Evolutionary conservation across 495 filamentous ascomycete genomes (phyloP).

Genomic region (Annulohypoxylon moriforme): DNA sequence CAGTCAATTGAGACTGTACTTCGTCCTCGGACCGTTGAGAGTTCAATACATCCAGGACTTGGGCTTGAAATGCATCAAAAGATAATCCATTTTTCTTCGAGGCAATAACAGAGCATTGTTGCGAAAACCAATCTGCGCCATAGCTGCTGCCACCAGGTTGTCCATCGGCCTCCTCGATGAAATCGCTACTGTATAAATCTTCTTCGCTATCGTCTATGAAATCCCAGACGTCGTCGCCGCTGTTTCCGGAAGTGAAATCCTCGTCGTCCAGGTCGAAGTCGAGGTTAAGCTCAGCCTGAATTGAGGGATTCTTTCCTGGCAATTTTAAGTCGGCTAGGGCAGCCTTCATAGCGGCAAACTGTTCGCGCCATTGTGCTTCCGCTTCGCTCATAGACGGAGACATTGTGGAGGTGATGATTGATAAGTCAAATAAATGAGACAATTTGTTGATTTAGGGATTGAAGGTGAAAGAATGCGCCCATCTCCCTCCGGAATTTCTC

Average conservation of each 20-base stretch:
- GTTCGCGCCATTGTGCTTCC: constrained; percentile 57
- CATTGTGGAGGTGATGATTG: constrained; percentile 35
- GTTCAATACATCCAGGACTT: constrained; percentile 74
- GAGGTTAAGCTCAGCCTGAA: constrained; percentile 35
- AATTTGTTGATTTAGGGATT: neutral
- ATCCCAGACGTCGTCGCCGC: constrained; percentile 89
- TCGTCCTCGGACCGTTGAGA: constrained; percentile 79
- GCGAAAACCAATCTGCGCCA: constrained; percentile 69
- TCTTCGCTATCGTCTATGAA: constrained; percentile 80
- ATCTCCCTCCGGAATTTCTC: neutral
- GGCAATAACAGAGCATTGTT: constrained; percentile 71
- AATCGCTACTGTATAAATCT: constrained; percentile 59
- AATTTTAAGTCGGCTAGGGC: constrained; percentile 56
- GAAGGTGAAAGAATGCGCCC: neutral
- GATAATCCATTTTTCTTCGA: constrained; percentile 70
- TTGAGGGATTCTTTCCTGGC: constrained; percentile 23
- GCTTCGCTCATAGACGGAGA: constrained; percentile 47
- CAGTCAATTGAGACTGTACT: constrained; percentile 87
- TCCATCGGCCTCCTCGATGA: constrained; percentile 50
- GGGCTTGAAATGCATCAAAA: constrained; percentile 70
- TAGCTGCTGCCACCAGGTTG: constrained; percentile 33
- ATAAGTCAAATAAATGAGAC: neutral
- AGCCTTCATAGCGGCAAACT: constrained; percentile 60
- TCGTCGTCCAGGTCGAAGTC: constrained; percentile 67
- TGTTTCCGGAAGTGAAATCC: constrained; percentile 68